These are phyloP conservation scores for Pleurozium schreberi DNA, from an alignment of 225 moss, liverwort and hornwort genomes.

Conservation along the genomic window DNA sequence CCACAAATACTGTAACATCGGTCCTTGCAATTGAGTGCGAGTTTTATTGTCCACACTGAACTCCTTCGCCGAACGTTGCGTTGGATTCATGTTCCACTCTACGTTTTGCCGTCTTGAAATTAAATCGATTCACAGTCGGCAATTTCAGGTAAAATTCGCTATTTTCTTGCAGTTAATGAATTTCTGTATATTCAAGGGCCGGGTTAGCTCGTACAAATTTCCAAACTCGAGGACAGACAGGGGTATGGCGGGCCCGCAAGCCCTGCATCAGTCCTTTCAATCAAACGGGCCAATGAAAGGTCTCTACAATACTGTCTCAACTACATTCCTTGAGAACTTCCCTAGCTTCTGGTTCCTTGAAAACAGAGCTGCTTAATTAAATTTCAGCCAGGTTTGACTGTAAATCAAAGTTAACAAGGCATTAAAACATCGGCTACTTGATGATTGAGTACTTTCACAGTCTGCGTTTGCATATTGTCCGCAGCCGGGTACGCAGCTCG, in stretches of 20 bases:
- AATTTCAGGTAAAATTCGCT: not conserved
- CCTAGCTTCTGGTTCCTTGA: not conserved
- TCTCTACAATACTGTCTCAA: not conserved
- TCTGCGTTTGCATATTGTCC: not conserved
- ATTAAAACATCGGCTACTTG: not conserved
- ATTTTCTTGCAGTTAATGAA: not conserved
- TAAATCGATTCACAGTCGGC: not conserved
- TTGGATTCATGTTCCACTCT: not conserved
- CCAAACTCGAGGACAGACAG: too few relatives aligned
- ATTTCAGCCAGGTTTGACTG: not conserved
- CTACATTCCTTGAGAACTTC: not conserved
- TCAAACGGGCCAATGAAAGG: not conserved
- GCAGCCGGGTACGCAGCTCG: not conserved
- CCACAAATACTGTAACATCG: too few relatives aligned
- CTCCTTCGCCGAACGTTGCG: not conserved
- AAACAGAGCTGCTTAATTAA: too few relatives aligned
- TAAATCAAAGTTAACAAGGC: not conserved
- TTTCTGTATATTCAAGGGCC: not conserved
- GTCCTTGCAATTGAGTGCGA: not conserved
- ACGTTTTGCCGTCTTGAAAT: not conserved
- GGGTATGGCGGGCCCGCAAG: too few relatives aligned
- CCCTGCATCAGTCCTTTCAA: not conserved
- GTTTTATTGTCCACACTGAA: not conserved
- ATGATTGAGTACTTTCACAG: not conserved
- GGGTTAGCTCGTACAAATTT: too few relatives aligned